phyloP scores from a whole-genome alignment of 345 rosid species.

The Nasturtium officinale region DNA sequence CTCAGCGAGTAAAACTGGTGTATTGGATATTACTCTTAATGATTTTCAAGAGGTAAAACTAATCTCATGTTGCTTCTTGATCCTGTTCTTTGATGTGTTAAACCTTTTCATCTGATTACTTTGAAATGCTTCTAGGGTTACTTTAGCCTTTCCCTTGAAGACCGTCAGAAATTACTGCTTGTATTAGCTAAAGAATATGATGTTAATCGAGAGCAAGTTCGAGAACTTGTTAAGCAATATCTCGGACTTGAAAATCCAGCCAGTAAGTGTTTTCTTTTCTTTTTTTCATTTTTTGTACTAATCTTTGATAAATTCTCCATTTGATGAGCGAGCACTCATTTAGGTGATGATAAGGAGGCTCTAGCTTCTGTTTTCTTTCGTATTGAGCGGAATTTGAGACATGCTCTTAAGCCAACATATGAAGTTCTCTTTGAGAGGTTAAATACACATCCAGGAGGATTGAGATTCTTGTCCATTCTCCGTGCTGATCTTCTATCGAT shows the following conservation, averaged over 20 bases:
- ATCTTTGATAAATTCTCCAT: slow-evolving; percentile 2
- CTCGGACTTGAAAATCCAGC: slow-evolving; percentile 69
- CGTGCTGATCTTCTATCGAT: slow-evolving; percentile 79
- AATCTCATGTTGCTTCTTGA: slow-evolving; percentile 11
- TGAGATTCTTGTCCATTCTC: slow-evolving; percentile 71
- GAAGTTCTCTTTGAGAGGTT: slow-evolving; percentile 83
- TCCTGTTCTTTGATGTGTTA: not conserved
- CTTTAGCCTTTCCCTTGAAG: slow-evolving; percentile 58
- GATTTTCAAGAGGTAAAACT: slow-evolving; percentile 72
- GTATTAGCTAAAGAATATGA: slow-evolving; percentile 80
- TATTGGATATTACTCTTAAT: slow-evolving; percentile 65
- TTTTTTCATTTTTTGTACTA: slow-evolving; percentile 2
- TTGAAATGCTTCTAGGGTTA: slow-evolving; percentile 63
- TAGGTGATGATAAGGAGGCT: slow-evolving; percentile 61
- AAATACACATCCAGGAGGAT: slow-evolving; percentile 83
- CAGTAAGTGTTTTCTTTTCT: slow-evolving; percentile 38
- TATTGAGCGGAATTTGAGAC: slow-evolving; percentile 77
- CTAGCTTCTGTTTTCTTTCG: slow-evolving; percentile 69
- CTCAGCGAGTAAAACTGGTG: slow-evolving; percentile 71
- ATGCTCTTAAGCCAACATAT: slow-evolving; percentile 75
- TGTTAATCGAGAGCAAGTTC: slow-evolving; percentile 66
- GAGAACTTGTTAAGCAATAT: slow-evolving; percentile 81
- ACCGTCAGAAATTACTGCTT: slow-evolving; percentile 61
- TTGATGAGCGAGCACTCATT: slow-evolving; percentile 19
- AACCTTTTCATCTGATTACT: not conserved